Evolutionary conservation across 2,329 filamentous ascomycete genomes (phyloP).

Genomic region (Byssochlamys sp.): DNA sequence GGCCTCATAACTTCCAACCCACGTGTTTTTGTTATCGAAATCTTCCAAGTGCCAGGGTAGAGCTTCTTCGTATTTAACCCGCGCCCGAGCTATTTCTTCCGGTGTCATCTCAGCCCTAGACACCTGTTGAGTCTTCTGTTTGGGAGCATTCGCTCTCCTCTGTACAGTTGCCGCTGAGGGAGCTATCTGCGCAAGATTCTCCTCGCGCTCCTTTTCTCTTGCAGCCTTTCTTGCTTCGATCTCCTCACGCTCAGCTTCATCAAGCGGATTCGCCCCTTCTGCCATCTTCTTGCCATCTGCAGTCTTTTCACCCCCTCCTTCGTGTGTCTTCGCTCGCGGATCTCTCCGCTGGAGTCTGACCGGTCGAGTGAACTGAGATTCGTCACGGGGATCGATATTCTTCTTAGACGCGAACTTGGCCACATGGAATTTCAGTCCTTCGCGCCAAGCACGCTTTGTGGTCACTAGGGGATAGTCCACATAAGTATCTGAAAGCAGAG

Average conservation of each 20-base stretch:
- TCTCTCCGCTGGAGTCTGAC: slow-evolving; percentile 84
- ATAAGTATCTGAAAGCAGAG: slow-evolving; percentile 31
- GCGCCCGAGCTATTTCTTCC: slow-evolving; percentile 58
- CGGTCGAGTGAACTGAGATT: slow-evolving; percentile 74
- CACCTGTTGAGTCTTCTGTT: slow-evolving; percentile 78
- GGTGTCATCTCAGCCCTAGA: slow-evolving; percentile 68
- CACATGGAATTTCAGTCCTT: slow-evolving; percentile 75
- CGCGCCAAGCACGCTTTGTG: slow-evolving; percentile 68
- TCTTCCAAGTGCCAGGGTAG: slow-evolving; percentile 95
- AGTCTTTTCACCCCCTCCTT: slow-evolving; percentile 44
- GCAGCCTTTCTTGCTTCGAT: slow-evolving; percentile 57
- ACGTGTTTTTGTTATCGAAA: slow-evolving; percentile 87
- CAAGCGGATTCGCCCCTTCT: slow-evolving; percentile 41
- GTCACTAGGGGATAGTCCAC: slow-evolving; percentile 63
- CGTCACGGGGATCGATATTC: slow-evolving; percentile 59
- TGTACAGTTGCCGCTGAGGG: slow-evolving; percentile 62
- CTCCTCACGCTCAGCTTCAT: slow-evolving; percentile 56
- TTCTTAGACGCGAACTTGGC: slow-evolving; percentile 66
- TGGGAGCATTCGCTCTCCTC: slow-evolving; percentile 55
- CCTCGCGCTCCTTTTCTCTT: slow-evolving; percentile 72
- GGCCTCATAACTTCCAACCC: slow-evolving; percentile 83
- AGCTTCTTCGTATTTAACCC: slow-evolving; percentile 79
- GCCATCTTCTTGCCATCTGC: slow-evolving; percentile 29
- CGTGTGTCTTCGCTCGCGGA: slow-evolving; percentile 52
- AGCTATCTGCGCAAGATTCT: slow-evolving; percentile 86